Percentiles rank a stretch among this genome's conserved stretches.
Conservation (phyloP, 2,329 filamentous ascomycete species). For the Aspergillus uvarum region DNA sequence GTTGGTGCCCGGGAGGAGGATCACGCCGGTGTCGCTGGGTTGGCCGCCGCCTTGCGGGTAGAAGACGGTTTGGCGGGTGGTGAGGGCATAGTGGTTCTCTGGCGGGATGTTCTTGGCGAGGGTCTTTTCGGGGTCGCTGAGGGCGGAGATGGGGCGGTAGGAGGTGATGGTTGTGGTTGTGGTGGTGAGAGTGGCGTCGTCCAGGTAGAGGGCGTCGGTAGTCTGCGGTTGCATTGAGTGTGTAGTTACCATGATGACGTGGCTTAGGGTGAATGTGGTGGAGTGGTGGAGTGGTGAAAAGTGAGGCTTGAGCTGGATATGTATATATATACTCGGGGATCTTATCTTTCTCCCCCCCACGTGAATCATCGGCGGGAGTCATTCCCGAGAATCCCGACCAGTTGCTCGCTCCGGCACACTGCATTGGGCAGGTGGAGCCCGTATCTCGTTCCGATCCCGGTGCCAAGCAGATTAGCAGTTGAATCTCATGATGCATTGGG, state of each 20-base stretch:
- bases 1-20: background rate
- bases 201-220: conserved; percentile 27
- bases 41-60: conserved; percentile 31
- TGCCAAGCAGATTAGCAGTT: background rate
- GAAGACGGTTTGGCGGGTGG: conserved; percentile 28
- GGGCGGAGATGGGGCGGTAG: conserved; percentile 19
- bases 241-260: background rate
- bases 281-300: background rate
- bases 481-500: no score
- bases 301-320: background rate
- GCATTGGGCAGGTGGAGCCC: background rate
- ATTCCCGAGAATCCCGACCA: no score
- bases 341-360: background rate
- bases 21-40: conserved; percentile 28
- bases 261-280: background rate
- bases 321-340: background rate
- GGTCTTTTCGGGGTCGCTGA: conserved; percentile 21
- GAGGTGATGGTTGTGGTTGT: conserved; percentile 24
- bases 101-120: conserved; percentile 21
- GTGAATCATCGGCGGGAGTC: background rate
- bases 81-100: conserved; percentile 21
- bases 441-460: background rate
- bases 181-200: conserved; percentile 23
- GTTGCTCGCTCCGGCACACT: background rate
- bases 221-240: background rate